Evolutionary conservation across 2,329 filamentous ascomycete species (phyloP).

Genomic region (Lachnellula willkommii): DNA sequence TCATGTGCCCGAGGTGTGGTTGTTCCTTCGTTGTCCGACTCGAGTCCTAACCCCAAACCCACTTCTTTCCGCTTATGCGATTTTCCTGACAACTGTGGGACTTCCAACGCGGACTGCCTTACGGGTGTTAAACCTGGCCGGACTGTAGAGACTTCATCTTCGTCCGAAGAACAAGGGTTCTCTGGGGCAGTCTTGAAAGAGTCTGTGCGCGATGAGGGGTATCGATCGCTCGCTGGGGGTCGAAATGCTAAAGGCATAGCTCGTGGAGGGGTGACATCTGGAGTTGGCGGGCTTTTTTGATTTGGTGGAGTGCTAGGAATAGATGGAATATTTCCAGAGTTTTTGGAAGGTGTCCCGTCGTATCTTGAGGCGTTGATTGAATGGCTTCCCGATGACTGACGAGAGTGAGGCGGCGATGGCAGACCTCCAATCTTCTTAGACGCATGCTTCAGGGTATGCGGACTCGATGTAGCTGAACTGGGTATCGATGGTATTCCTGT

Average conservation of each 20-base stretch:
- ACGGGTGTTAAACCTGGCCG: constrained; percentile 29
- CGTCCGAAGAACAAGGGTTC: constrained; percentile 56
- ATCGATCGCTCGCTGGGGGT: constrained; percentile 44
- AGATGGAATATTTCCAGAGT: constrained; percentile 16
- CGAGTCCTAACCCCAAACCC: constrained; percentile 34
- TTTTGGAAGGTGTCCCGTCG: constrained; percentile 16
- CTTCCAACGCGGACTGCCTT: constrained; percentile 19
- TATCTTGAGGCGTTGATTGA: constrained; percentile 14
- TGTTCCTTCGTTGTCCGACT: constrained; percentile 34
- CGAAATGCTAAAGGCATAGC: constrained; percentile 42
- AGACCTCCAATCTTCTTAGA: constrained; percentile 34
- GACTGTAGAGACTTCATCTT: constrained; percentile 44
- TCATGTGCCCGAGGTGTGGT: constrained; percentile 28
- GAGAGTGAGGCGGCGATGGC: constrained; percentile 60
- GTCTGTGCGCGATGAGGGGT: constrained; percentile 42
- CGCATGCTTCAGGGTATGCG: constrained; percentile 29
- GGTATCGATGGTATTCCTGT: constrained; percentile 21
- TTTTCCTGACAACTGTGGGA: constrained; percentile 15
- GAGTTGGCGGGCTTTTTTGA: constrained; percentile 65
- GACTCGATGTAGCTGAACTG: constrained; percentile 29
- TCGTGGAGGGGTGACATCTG: constrained; percentile 68
- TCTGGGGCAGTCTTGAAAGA: constrained; percentile 71
- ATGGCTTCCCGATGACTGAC: constrained; percentile 47
- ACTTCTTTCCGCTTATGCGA: constrained; percentile 24
- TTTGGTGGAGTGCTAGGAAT: constrained; percentile 57